Evolutionary conservation across 1,284 basidiomycete genomes (phyloP), one percentile per base, ranked within the genome.

Genomic region (Wolfiporia cocos): DNA sequence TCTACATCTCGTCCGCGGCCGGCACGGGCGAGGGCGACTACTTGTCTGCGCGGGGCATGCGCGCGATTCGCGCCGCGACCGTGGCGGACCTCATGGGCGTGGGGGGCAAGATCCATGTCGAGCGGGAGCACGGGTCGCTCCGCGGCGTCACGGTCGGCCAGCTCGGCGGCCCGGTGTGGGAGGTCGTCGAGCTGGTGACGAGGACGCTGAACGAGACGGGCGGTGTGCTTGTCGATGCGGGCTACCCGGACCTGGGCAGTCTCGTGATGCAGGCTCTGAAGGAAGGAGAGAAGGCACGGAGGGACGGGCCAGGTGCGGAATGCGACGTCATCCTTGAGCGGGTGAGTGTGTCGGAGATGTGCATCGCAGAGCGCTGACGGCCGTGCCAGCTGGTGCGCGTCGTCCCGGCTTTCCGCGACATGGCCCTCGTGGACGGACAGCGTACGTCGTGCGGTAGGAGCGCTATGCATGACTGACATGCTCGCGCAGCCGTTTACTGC

Each of bases 371-470:
- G n/a, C n/a, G n/a, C n/a, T n/a, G n/a, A n/a, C n/a, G n/a, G 34
- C 26, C 33, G 11, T 23, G 42, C 11, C 51, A 90, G 84, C 69
- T 92, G 29, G 81, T 86, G 14, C 67, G 71, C 15, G 81, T 78
- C 10, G 75, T 92, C 45, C 88, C 88, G 23, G 82, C 76, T 7
- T 91, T 91, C 56, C 73, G 68, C 48, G 89, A 92, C 56, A 83
- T 86, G 76, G 67, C 72, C 14, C 40, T 72, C 6, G 73, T 90
- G 1, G 61, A 83, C 32, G 76, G 70, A 21, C 65, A 74, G 59
- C 73, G 86, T 87, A 55, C 58, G 81, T 70, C 29, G 32, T 4
- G 21, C n/a, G n/a, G 26, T 2, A 18, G 19, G 21, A 3, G 20
- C 19, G 9, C 23, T 20, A 20, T 20, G n/a, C 3, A 5, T 1